A percentile compares a stretch with the other conserved stretches of the same genome.
These are phyloP conservation scores for Mediolabrus comicus DNA, from an alignment of 108 stramenopile genomes.

Conservation along the genomic window DNA sequence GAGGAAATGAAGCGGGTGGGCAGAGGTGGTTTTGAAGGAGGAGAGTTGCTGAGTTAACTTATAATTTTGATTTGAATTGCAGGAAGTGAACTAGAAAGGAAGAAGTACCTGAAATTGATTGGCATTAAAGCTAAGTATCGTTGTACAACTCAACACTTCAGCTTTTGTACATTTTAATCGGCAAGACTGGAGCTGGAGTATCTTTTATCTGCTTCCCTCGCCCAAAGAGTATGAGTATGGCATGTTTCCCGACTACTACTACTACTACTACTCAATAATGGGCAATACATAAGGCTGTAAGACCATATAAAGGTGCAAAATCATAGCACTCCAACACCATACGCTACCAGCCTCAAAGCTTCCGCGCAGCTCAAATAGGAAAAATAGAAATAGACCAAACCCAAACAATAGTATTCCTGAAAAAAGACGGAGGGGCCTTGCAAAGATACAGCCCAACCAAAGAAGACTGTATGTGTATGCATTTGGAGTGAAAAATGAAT, in stretches of 20 bases:
- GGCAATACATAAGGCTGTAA: conserved; percentile 4
- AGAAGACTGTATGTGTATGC: not conserved
- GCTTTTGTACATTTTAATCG: not conserved
- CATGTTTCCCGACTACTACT: not conserved
- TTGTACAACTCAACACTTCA: not conserved
- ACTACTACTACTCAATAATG: too few relatives aligned
- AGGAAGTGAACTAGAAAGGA: too few relatives aligned
- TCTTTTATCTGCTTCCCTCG: not conserved
- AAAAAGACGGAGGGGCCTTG: not conserved
- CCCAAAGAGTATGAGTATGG: not conserved
- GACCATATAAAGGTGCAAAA: not conserved
- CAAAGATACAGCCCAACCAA: conserved; percentile 1
- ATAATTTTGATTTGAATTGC: too few relatives aligned
- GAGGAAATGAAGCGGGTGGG: too few relatives aligned
- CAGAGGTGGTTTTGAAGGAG: too few relatives aligned
- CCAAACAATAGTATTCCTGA: not conserved
- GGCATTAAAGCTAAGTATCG: not conserved
- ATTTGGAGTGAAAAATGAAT: not conserved
- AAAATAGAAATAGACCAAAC: not conserved
- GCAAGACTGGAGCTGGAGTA: not conserved
- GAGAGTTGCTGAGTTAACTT: too few relatives aligned
- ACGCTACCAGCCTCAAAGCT: conserved; percentile 10
- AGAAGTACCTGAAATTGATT: too few relatives aligned
- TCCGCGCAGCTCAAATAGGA: not conserved
- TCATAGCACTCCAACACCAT: conserved; percentile 2